phyloP scores from a whole-genome alignment of 768 basidiomycete species.

The Leccinum incarnatum region DNA sequence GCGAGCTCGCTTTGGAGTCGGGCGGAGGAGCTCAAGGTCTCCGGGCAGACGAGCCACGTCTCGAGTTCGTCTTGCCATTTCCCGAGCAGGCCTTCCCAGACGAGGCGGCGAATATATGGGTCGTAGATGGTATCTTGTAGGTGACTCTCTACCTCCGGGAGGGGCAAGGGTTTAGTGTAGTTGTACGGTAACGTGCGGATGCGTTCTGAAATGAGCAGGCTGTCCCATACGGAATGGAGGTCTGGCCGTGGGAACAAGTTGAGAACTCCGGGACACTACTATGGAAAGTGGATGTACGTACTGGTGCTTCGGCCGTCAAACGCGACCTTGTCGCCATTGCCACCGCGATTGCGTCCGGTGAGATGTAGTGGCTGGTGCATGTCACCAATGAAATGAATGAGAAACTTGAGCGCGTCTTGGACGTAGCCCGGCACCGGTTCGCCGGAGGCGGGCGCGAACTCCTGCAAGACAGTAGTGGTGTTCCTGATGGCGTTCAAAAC shows the following conservation, averaged over 20 bases:
- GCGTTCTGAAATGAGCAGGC: slow-evolving; percentile 74
- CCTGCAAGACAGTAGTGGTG: slow-evolving; percentile 59
- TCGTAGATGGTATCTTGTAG: slow-evolving; percentile 84
- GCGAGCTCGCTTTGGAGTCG: slow-evolving; percentile 5
- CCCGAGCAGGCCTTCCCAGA: slow-evolving; percentile 78
- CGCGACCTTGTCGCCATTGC: slow-evolving; percentile 72
- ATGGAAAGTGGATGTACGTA: slow-evolving; percentile 35
- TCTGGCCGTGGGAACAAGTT: slow-evolving; percentile 38
- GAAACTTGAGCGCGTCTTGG: slow-evolving; percentile 85
- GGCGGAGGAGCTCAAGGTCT: slow-evolving; percentile 3
- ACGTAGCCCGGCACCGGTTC: slow-evolving; percentile 36
- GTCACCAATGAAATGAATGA: slow-evolving; percentile 92
- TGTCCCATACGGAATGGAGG: slow-evolving; percentile 89
- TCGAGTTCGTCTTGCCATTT: slow-evolving; percentile 61
- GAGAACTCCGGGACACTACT: neutral
- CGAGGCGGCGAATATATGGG: slow-evolving; percentile 79
- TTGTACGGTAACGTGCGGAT: slow-evolving; percentile 71
- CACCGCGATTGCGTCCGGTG: slow-evolving; percentile 83
- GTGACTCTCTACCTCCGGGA: slow-evolving; percentile 58
- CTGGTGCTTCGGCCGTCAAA: slow-evolving; percentile 74
- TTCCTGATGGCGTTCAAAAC: slow-evolving; percentile 80
- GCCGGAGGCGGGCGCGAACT: slow-evolving; percentile 36
- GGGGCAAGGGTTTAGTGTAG: slow-evolving; percentile 74
- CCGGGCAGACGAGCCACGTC: slow-evolving; percentile 69
- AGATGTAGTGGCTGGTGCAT: slow-evolving; percentile 94